Base-by-base conservation (phyloP, 306 rosid species). In the Lathyrus tuberosus region DNA sequence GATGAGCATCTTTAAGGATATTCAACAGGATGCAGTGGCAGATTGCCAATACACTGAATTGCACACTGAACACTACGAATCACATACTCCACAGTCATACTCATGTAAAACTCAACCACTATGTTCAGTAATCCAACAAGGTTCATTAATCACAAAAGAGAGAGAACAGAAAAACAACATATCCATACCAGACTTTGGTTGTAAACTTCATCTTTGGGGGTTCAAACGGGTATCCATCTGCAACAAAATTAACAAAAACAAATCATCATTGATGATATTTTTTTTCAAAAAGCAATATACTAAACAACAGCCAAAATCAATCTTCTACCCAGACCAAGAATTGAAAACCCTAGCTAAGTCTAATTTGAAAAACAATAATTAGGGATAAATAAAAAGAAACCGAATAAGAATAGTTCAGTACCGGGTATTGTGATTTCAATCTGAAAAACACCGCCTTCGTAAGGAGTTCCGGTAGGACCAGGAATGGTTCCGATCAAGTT, bases 211-310 rank as follows among this genome's bases (percentile, higher is more conserved):
- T 94, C 83, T 91, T 94, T 10, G 97, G 99, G 1, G 99, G 99
- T 81, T 94, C 96, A 76, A 94, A 94, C 2, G 99, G 99, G 79
- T 94, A 94, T 5, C 96, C 97, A 67, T 94, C 99, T 94, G 87
- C 91, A 68, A 75, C 17, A 64, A 66, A 67, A 73, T 1, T 10
- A 40, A 47, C 4, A 3, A 18, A 57, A 68, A 16, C 5, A n/a
- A 67, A 72, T 10, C 14, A 40, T 16, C 35, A 66, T 6, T 9
- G 13, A 9, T 24, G 35, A 61, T 33, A 33, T 42, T 40, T 13
- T 33, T 28, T 67, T 26, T 3, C 30, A 26, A 33, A 6, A 0
- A 31, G 5, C 56, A 5, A 7, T 35, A 65, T 9, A 43, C 13
- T 14, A 26, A 80, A 47, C n/a, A 73, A 71, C 10, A 56, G 5